Conservation (phyloP, 2,329 filamentous ascomycete species). For the Zalaria sp. region DNA sequence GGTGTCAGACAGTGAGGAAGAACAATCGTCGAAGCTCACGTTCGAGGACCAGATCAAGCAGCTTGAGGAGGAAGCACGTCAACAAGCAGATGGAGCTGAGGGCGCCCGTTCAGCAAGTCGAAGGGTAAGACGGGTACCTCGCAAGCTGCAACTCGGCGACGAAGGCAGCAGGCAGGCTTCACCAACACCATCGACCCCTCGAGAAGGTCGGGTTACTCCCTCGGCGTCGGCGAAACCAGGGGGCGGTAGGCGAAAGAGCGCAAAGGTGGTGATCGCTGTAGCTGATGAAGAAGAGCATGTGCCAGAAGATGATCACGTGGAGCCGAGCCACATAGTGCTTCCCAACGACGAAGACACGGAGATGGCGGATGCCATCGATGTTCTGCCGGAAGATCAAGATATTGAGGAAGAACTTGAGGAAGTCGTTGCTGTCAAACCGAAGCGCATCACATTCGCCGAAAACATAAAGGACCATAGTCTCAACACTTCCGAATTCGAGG, state of each 20-base stretch:
- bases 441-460: no score
- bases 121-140: neutral
- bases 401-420: no score
- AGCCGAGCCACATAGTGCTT: neutral
- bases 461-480: no score
- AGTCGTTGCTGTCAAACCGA: no score
- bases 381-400: no score
- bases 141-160: neutral
- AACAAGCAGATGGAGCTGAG: constrained; percentile 4
- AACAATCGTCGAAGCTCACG: constrained; percentile 14
- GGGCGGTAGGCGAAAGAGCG: neutral
- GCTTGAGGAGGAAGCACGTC: constrained; percentile 12
- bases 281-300: constrained; percentile 1
- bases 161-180: constrained; percentile 5
- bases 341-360: no score
- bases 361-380: no score
- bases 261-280: neutral
- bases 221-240: neutral
- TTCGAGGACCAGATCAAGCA: constrained; percentile 19
- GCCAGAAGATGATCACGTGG: neutral
- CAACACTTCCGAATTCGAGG: constrained; percentile 1
- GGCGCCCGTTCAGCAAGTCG: neutral
- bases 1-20: constrained; percentile 4
- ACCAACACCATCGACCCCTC: constrained; percentile 1
- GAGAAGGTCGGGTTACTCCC: no score